Conservation (phyloP, 208 protist species). For the Leishmania turanica region DNA sequence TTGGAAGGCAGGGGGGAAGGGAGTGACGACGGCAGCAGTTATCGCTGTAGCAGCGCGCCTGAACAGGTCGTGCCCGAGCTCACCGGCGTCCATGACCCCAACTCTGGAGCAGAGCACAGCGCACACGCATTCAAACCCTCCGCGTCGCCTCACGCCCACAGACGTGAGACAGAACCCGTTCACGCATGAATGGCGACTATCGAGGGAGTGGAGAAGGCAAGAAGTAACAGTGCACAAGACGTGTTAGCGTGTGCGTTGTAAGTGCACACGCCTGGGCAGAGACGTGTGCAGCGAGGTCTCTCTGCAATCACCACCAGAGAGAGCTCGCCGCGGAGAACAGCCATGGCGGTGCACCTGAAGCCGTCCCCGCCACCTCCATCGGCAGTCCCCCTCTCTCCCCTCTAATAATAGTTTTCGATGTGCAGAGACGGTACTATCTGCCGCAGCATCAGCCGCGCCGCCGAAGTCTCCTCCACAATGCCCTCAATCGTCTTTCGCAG, state of each 20-base stretch:
- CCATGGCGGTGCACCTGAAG: neutral
- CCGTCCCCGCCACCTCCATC: neutral
- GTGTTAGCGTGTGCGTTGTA: neutral
- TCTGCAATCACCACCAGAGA: neutral
- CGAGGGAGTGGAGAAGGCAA: neutral
- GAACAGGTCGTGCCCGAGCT: neutral
- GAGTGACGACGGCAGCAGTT: neutral
- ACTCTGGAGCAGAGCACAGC: too few species aligned
- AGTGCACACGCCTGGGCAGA: neutral
- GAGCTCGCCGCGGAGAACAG: neutral
- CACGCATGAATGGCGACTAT: neutral
- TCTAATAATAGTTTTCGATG: constrained; percentile 78
- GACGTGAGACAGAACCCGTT: neutral
- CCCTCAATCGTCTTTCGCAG: constrained; percentile 68
- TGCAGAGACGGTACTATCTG: constrained; percentile 78
- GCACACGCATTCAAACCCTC: too few species aligned
- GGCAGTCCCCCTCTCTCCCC: neutral
- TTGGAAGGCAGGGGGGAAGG: neutral
- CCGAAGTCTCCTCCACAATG: constrained; percentile 57
- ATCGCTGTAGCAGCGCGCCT: neutral
- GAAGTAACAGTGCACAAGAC: constrained; percentile 1
- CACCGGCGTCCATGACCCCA: neutral
- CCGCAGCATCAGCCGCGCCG: constrained; percentile 59
- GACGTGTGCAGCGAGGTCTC: neutral
- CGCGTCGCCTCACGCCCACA: neutral